A percentile compares a stretch with the other conserved stretches of the same genome.
These are phyloP conservation scores for Artemisia tridentata DNA, from an alignment of 129 eudicot species.

Conservation along the genomic window DNA sequence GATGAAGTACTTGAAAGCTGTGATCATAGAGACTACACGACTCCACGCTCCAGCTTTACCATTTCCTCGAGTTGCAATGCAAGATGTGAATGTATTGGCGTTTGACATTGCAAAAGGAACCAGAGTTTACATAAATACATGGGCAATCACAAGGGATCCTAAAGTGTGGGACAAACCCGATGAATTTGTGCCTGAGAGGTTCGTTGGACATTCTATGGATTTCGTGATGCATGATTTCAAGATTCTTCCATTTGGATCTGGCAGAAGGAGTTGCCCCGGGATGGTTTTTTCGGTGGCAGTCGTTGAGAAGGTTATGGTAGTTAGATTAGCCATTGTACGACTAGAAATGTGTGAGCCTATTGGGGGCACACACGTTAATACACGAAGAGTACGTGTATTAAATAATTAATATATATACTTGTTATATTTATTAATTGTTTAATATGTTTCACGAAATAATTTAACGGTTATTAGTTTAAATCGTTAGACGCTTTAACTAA, in stretches of 20 bases:
- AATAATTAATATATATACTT: too few species aligned
- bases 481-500: too few species aligned
- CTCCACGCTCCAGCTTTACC: slow-evolving; percentile 43
- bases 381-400: too few species aligned
- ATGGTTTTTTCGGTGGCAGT: slow-evolving; percentile 36
- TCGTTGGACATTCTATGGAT: slow-evolving; percentile 32
- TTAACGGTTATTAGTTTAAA: too few species aligned
- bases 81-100: slow-evolving; percentile 40
- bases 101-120: slow-evolving; percentile 47
- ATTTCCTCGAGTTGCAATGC: slow-evolving; percentile 26
- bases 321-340: too few species aligned
- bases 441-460: too few species aligned
- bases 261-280: slow-evolving; percentile 54
- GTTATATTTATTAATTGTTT: too few species aligned
- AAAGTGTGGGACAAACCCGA: slow-evolving; percentile 38
- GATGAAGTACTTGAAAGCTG: slow-evolving; percentile 45
- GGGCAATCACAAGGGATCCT: slow-evolving; percentile 55
- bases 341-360: too few species aligned
- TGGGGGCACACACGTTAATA: too few species aligned
- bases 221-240: slow-evolving; percentile 38
- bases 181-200: slow-evolving; percentile 50
- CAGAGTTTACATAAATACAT: slow-evolving; percentile 35
- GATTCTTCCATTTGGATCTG: slow-evolving; percentile 51
- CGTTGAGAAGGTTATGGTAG: slow-evolving; percentile 33
- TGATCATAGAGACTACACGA: slow-evolving; percentile 46